Base-by-base conservation (phyloP, 805 yeast genomes). In the Candida succiphila region DNA sequence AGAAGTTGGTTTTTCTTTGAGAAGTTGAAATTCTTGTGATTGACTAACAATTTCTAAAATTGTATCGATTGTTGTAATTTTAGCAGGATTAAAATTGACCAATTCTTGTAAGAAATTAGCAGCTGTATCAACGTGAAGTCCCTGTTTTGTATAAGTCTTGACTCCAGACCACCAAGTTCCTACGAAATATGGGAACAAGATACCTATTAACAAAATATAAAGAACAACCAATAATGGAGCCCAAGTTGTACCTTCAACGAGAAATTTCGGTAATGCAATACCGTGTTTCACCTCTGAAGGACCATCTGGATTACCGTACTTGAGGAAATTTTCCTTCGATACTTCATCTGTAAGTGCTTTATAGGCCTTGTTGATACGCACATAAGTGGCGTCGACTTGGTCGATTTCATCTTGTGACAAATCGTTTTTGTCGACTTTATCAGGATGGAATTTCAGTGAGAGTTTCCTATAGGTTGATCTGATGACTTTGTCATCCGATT, bases 231-330 rank as follows among this genome's bases (percentile, higher is more conserved):
- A 60, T 39, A 86, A 62, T 17, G 80, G 46, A 4, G 94, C 78
- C 4, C 94, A 77, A 17, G 78, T 77, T 37, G 76, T 68, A 28
- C 94, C 87, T 42, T 86, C 95, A 21, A 94, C 83, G 40, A 92
- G 67, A 59, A 84, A 86, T 52, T 81, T 78, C 22, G 99, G 99
- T 43, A 92, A 61, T 0, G 97, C 99, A 56, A 92, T 87, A 40
- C 98, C 98, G 54, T 86, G 96, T 16, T 80, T 63, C 15, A 80
- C 69, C 19, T 84, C 84, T 57, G 85, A 95, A 27, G 94, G 95
- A 28, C 98, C 98, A 61, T 92, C 99, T 4, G 99, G 99, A 54
- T 94, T 95, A 32, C 99, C 99, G 50, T 80, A 92, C 46, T 74
- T 78, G 47, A 79, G 63, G 55, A 72, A 87, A 54, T 92, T 92